Percentiles rank a stretch among this genome's conserved stretches.
These are phyloP conservation scores for Eucalyptus sideroxylon DNA, from an alignment of 345 rosid species.

Conservation along the genomic window DNA sequence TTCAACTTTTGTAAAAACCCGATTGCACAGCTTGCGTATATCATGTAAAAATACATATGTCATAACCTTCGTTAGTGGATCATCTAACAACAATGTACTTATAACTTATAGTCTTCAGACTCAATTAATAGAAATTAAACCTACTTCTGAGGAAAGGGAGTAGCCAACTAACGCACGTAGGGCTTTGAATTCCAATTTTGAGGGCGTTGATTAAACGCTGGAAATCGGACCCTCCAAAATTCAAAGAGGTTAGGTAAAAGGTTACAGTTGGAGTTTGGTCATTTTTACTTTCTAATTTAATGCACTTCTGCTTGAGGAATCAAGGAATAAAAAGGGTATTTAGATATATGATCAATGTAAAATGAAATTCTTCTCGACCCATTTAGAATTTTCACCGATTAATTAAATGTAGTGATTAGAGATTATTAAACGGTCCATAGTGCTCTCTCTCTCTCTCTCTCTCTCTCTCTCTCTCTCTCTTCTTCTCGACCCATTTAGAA, in stretches of 20 bases:
- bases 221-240: not conserved
- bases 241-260: not conserved
- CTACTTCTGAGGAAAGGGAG: not conserved
- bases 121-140: not conserved
- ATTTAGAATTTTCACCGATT: not conserved
- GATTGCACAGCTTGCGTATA: not conserved
- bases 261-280: not conserved
- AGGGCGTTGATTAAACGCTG: not conserved
- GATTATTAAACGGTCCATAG: not conserved
- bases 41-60: not conserved
- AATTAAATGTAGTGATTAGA: not conserved
- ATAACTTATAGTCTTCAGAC: not conserved
- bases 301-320: not conserved
- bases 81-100: not conserved
- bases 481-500: not conserved
- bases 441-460: too few relatives aligned
- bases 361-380: not conserved
- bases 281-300: not conserved
- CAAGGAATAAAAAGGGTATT: not conserved
- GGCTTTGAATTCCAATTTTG: not conserved
- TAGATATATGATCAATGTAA: not conserved
- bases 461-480: too few relatives aligned
- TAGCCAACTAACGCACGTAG: not conserved
- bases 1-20: not conserved
- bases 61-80: not conserved